phyloP scores from a whole-genome alignment of 495 filamentous ascomycete species.

The Penicillium chermesinum region DNA sequence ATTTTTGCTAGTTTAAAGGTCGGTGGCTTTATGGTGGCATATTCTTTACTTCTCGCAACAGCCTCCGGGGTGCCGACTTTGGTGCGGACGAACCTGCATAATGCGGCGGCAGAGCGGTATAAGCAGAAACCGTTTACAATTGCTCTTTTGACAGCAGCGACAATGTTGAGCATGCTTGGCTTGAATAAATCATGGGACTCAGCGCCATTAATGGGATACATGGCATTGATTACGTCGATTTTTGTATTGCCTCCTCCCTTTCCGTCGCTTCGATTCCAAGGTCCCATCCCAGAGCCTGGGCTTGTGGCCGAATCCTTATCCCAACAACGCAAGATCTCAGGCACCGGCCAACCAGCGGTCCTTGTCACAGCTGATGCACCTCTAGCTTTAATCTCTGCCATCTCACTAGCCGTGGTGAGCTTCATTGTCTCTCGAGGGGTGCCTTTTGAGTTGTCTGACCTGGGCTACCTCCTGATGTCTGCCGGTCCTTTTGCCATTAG shows the following conservation, averaged over 20 bases:
- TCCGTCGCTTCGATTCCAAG: slow-evolving; percentile 18
- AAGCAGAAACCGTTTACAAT: slow-evolving; percentile 28
- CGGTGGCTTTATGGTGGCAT: slow-evolving; percentile 49
- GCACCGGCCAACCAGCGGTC: slow-evolving; percentile 10
- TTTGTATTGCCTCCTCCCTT: slow-evolving; percentile 43
- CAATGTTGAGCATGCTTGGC: slow-evolving; percentile 30
- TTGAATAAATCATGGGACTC: slow-evolving; percentile 31
- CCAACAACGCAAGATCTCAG: slow-evolving; percentile 15
- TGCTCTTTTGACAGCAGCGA: slow-evolving; percentile 20
- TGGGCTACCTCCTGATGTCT: slow-evolving; percentile 22
- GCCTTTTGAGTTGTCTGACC: slow-evolving; percentile 18
- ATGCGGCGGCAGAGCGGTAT: slow-evolving; percentile 15
- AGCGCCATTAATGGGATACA: slow-evolving; percentile 40
- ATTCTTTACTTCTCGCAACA: slow-evolving; percentile 43
- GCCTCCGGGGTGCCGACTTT: slow-evolving; percentile 37
- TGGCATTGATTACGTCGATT: slow-evolving; percentile 38
- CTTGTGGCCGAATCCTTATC: slow-evolving; percentile 21
- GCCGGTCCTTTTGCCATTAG: slow-evolving; percentile 29
- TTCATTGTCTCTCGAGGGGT: slow-evolving; percentile 20
- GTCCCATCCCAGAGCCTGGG: slow-evolving; percentile 23
- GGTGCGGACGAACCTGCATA: slow-evolving; percentile 7
- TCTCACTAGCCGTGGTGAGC: slow-evolving; percentile 17
- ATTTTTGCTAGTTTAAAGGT: slow-evolving; percentile 54
- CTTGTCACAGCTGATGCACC: slow-evolving; percentile 24
- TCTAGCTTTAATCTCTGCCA: slow-evolving; percentile 26